Evolutionary conservation across 2,329 filamentous ascomycete genomes (phyloP).

Genomic region (Alternaria longipes): DNA sequence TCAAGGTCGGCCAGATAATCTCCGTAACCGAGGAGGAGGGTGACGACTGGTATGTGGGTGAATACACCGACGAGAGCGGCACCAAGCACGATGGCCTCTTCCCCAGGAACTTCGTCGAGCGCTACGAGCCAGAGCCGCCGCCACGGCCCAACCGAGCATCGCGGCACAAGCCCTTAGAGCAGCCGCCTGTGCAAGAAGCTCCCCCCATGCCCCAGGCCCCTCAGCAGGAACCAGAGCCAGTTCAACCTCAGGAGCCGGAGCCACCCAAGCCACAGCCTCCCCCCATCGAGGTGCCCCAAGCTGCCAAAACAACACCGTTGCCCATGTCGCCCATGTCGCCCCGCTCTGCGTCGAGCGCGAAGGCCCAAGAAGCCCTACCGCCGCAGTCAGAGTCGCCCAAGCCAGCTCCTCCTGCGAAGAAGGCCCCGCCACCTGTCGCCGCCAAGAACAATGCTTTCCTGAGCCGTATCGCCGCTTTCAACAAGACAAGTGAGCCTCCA

Average conservation of each 20-base stretch:
- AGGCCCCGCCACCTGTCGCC: slow-evolving; percentile 71
- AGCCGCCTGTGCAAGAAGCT: slow-evolving; percentile 38
- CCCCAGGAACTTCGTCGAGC: slow-evolving; percentile 96
- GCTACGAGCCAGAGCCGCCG: slow-evolving; percentile 89
- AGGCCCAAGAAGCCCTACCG: slow-evolving; percentile 29
- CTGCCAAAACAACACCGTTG: slow-evolving; percentile 34
- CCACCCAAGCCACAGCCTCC: slow-evolving; percentile 52
- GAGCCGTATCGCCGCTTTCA: slow-evolving; percentile 97
- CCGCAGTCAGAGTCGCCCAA: slow-evolving; percentile 52
- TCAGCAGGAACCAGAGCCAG: slow-evolving; percentile 38
- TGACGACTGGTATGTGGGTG: slow-evolving; percentile 90
- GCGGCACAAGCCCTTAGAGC: slow-evolving; percentile 58
- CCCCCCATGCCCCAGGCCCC: slow-evolving; percentile 41
- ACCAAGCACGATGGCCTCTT: slow-evolving; percentile 85
- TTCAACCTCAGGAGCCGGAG: slow-evolving; percentile 38
- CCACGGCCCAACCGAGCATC: slow-evolving; percentile 78
- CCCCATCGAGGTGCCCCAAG: slow-evolving; percentile 43
- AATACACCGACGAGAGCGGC: slow-evolving; percentile 81
- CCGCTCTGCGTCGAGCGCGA: slow-evolving; percentile 33
- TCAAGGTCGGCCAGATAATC: slow-evolving; percentile 85
- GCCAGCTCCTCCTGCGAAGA: slow-evolving; percentile 53
- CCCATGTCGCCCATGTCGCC: slow-evolving; percentile 43
- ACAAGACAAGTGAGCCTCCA: slow-evolving; percentile 85
- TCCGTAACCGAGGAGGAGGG: slow-evolving; percentile 93
- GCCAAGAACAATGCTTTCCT: slow-evolving; percentile 91